Percentiles rank a stretch among this genome's conserved stretches.
Evolutionary conservation across 441 rosid genomes (phyloP).

Genomic region (Monsonia emarginata): DNA sequence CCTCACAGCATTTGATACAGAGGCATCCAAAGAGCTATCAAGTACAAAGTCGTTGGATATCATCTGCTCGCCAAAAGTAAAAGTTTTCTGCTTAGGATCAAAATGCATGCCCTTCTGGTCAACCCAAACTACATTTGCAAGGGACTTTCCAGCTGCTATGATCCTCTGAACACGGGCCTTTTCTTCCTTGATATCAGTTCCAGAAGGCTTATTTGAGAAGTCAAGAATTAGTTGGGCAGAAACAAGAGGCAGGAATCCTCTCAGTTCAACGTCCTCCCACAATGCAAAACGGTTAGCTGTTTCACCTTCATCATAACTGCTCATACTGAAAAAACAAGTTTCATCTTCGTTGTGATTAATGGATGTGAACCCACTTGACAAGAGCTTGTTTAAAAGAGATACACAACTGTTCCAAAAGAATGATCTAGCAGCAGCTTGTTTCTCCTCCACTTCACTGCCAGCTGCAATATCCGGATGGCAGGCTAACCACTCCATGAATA

Average conservation of each 20-base stretch:
- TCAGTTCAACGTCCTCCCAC: conserved; percentile 21
- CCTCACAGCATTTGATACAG: background rate
- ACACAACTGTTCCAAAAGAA: conserved; percentile 10
- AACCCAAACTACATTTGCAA: conserved; percentile 8
- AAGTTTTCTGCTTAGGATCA: conserved; percentile 10
- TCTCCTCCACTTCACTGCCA: conserved; percentile 10
- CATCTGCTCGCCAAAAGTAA: conserved; percentile 5
- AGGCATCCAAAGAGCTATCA: background rate
- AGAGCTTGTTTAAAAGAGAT: conserved; percentile 15
- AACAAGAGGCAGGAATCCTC: conserved; percentile 18
- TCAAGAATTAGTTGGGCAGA: conserved; percentile 16
- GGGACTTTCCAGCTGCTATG: conserved; percentile 13
- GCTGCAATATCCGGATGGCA: conserved; percentile 16
- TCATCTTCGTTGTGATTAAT: conserved; percentile 10
- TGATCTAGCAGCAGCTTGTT: conserved; percentile 13
- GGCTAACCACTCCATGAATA: conserved; percentile 21
- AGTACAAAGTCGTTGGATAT: background rate
- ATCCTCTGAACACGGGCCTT: conserved; percentile 16
- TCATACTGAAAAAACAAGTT: conserved; percentile 17
- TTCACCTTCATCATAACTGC: conserved; percentile 18
- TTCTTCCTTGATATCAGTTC: conserved; percentile 10
- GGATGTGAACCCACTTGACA: background rate
- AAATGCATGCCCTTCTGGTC: background rate
- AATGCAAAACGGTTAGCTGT: conserved; percentile 15
- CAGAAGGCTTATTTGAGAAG: conserved; percentile 13